Evolutionary conservation across 805 yeast genomes (phyloP).

Genomic region (Kuraishia piskuri): DNA sequence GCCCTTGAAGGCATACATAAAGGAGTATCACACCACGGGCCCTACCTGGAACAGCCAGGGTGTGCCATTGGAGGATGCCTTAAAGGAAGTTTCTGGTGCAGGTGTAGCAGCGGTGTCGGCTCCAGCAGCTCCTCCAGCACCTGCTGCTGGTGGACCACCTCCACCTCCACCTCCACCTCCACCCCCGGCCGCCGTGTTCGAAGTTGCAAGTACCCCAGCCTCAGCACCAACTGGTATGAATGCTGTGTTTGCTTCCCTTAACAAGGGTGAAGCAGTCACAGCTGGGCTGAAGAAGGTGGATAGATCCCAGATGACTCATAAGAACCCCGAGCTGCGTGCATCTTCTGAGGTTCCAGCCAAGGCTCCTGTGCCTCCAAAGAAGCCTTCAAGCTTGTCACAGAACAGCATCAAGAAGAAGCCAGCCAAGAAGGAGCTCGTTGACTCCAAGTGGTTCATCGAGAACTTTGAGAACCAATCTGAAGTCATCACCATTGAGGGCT

Average conservation of each 20-base stretch:
- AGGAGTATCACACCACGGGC: constrained; percentile 79
- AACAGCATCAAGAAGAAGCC: constrained; percentile 29
- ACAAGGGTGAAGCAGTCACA: constrained; percentile 78
- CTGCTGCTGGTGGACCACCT: constrained; percentile 24
- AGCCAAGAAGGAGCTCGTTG: constrained; percentile 61
- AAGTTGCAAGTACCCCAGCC: constrained; percentile 21
- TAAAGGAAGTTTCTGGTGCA: constrained; percentile 16
- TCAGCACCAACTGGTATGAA: constrained; percentile 34
- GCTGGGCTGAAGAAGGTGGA: constrained; percentile 87
- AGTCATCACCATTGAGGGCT: constrained; percentile 63
- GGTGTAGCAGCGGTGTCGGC: constrained; percentile 15
- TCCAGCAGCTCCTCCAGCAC: constrained; percentile 27
- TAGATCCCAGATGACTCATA: constrained; percentile 88
- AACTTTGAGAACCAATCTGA: constrained; percentile 60
- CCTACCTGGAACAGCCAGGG: constrained; percentile 59
- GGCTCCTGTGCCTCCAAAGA: constrained; percentile 75
- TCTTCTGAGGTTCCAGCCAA: constrained; percentile 40
- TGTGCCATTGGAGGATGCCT: constrained; percentile 53
- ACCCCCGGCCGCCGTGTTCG: constrained; percentile 71
- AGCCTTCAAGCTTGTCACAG: constrained; percentile 54
- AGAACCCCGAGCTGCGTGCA: constrained; percentile 73
- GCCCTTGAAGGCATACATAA: constrained; percentile 62
- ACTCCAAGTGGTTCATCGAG: constrained; percentile 84
- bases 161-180: constrained; percentile 95
- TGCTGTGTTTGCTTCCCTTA: constrained; percentile 89